Evolutionary conservation across 2,329 filamentous ascomycete genomes (phyloP), one percentile per base, ranked within the genome.

Genomic region (Achaetomium macrosporum): DNA sequence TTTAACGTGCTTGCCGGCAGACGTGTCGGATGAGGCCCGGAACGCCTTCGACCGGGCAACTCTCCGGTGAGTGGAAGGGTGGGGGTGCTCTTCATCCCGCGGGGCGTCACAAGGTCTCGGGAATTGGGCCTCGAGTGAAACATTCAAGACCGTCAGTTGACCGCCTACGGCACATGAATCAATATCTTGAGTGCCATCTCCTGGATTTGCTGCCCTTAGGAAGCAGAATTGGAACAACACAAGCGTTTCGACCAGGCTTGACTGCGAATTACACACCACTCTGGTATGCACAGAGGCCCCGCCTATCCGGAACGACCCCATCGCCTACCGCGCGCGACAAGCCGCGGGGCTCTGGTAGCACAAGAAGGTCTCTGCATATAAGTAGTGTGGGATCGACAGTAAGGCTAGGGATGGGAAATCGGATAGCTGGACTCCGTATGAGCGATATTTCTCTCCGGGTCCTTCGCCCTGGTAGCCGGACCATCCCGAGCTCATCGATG

Each of bases 131-230:
- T 36, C 43, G 39, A 19, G 47, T 47, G 47, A 44, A 47, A 56
- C 51, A 25, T 40, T 16, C 20, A 17, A 35, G 25, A 5, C 47
- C 42, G 39, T 50, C 47, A 54, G 51, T 43, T 54, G 51, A 54
- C 51, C 47, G 51, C 31, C 11, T 9, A 17, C 30, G 44, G 44
- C 44, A 48, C 44, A 44, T 47, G 19, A 37, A 49, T 29, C 36
- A 31, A 17, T 10, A 19, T 36, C 29, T 17, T 6, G 33, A 25
- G 20, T 25, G 33, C 13, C 8, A 35, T 30, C 13, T 44, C 31
- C 30, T 31, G 19, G 11, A n/a, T 25, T 16, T 25, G 9, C 5
- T 43, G 50, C 50, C 20, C 31, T 39, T 19, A 39, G 9, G 16
- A n/a, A 31, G 40, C 44, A 25, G 40, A 16, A n/a, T 41, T 8